phyloP scores from a whole-genome alignment of 1,139 yeast species.

The Yamadazyma aaseri region DNA sequence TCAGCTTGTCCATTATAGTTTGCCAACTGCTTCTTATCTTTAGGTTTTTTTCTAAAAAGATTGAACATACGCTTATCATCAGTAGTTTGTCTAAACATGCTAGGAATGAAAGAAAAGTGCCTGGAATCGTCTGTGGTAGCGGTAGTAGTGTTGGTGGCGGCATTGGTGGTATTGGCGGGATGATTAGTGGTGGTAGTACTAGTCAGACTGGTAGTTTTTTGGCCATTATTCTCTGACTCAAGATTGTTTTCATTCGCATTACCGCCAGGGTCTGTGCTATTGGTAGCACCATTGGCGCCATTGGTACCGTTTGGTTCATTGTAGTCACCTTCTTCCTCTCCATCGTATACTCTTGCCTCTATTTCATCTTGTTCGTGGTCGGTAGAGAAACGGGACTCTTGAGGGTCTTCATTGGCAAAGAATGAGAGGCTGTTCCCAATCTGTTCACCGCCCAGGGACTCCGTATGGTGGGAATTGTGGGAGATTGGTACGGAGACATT shows the following conservation, averaged over 20 bases:
- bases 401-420: constrained; percentile 22
- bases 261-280: not conserved
- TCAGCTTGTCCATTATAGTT: constrained; percentile 19
- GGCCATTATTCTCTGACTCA: not conserved
- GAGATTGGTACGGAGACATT: constrained; percentile 8
- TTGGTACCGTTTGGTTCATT: constrained; percentile 2
- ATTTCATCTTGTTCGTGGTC: constrained; percentile 25
- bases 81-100: constrained; percentile 11
- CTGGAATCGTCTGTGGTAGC: constrained; percentile 6
- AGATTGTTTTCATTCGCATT: not conserved
- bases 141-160: constrained; percentile 5
- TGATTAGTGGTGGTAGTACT: too few species aligned
- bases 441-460: constrained; percentile 13
- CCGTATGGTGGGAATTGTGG: constrained; percentile 2
- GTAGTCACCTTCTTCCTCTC: constrained; percentile 6
- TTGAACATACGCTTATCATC: constrained; percentile 21
- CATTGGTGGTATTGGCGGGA: not conserved
- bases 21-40: constrained; percentile 23
- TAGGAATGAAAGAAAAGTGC: constrained; percentile 15
- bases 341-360: constrained; percentile 4
- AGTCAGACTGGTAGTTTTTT: too few species aligned
- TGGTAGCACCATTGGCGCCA: not conserved
- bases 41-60: constrained; percentile 24
- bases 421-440: constrained; percentile 31
- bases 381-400: constrained; percentile 25